Evolutionary conservation across 345 rosid species (phyloP).

Genomic region (Angophora floribunda): DNA sequence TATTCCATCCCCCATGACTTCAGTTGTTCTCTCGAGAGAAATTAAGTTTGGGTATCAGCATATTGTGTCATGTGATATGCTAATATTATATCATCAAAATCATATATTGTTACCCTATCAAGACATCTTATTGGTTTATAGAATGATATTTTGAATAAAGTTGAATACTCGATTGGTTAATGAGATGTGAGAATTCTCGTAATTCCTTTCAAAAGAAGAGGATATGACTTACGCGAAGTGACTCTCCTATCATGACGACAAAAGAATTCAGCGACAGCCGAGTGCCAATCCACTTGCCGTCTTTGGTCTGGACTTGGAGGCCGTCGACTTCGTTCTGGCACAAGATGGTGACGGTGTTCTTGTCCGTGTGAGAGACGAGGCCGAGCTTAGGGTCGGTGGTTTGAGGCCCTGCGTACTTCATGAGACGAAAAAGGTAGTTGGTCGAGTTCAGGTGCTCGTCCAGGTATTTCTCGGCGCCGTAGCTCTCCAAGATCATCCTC

Average conservation of each 20-base stretch:
- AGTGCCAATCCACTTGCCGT: constrained; percentile 10
- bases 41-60: background rate
- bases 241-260: constrained; percentile 30
- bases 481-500: constrained; percentile 17
- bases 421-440: background rate
- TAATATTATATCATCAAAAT: background rate
- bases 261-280: background rate
- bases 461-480: background rate
- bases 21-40: background rate
- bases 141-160: background rate
- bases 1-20: background rate
- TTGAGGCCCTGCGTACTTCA: constrained; percentile 13
- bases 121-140: background rate
- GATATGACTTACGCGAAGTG: background rate
- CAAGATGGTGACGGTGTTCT: constrained; percentile 7
- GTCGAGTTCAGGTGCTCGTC: background rate
- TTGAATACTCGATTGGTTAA: background rate
- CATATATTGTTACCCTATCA: background rate
- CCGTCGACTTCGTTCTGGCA: constrained; percentile 18
- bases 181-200: background rate
- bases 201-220: background rate
- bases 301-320: constrained; percentile 17
- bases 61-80: rapidly evolving
- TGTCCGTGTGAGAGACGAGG: constrained; percentile 9
- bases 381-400: background rate